A percentile compares a stretch with the other conserved stretches of the same genome.
Evolutionary conservation across 352 stramenopile species (phyloP).

Genomic region (Globisporangium nodosum): DNA sequence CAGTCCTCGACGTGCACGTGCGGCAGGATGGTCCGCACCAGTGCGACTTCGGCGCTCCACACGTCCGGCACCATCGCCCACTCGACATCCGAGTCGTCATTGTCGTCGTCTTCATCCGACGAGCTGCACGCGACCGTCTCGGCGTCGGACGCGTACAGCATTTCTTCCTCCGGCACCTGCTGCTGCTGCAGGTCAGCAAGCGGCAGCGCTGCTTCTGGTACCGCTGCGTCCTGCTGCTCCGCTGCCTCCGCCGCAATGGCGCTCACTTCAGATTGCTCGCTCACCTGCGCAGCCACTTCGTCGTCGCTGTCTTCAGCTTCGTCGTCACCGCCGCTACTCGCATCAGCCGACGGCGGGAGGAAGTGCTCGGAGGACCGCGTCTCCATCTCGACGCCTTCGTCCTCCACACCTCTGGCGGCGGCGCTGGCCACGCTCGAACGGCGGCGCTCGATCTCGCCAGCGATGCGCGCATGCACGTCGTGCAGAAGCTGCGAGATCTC

Average conservation of each 20-base stretch:
- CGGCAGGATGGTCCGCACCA: conserved; percentile 49
- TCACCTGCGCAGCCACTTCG: not conserved
- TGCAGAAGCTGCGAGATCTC: conserved; percentile 42
- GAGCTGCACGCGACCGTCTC: conserved; percentile 39
- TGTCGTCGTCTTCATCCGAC: conserved; percentile 48
- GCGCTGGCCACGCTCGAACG: conserved; percentile 18
- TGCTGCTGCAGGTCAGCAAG: too few species aligned
- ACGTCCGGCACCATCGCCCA: conserved; percentile 38
- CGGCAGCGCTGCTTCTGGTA: not conserved
- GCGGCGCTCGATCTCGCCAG: conserved; percentile 45
- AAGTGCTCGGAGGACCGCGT: not conserved
- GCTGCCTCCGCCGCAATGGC: not conserved
- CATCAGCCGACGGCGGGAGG: too few species aligned
- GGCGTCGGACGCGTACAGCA: conserved; percentile 46
- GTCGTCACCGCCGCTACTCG: not conserved
- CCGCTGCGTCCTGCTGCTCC: conserved; percentile 13
- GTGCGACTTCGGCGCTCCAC: conserved; percentile 38
- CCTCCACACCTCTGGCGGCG: conserved; percentile 16
- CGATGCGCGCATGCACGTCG: conserved; percentile 32
- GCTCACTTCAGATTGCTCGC: not conserved
- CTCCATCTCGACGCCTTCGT: conserved; percentile 3
- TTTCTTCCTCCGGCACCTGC: conserved; percentile 1
- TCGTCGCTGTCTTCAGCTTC: not conserved
- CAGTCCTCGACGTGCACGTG: conserved; percentile 38
- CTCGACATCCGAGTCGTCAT: conserved; percentile 15